Evolutionary conservation across 1,139 yeast genomes (phyloP).

Genomic region (Arxiozyma slooffiae): DNA sequence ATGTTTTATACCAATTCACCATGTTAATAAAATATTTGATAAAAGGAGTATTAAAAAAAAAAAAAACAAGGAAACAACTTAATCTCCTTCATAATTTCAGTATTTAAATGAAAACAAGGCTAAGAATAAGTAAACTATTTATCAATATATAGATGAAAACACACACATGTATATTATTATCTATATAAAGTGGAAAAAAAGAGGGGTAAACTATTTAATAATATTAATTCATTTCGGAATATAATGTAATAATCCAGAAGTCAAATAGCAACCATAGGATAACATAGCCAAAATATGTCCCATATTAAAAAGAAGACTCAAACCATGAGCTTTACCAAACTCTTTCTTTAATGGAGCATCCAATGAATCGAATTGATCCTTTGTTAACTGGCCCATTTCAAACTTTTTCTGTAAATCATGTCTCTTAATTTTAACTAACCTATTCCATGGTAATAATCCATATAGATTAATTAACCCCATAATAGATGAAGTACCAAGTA

Average conservation of each 20-base stretch:
- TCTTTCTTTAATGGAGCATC: conserved; percentile 45
- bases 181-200: not conserved
- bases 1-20: not conserved
- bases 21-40: too few relatives aligned
- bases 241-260: conserved; percentile 34
- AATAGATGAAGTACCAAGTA: conserved; percentile 47
- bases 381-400: conserved; percentile 13
- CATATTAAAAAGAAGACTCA: conserved; percentile 56
- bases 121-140: too few relatives aligned
- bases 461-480: conserved; percentile 57
- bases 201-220: not conserved
- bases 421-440: conserved; percentile 21
- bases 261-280: conserved; percentile 58
- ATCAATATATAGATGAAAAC: not conserved
- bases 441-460: conserved; percentile 56
- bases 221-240: conserved; percentile 22
- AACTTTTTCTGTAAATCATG: not conserved
- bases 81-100: too few relatives aligned
- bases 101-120: too few relatives aligned
- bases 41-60: not conserved
- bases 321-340: conserved; percentile 63
- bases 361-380: conserved; percentile 33
- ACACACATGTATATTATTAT: not conserved
- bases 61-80: too few relatives aligned
- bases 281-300: conserved; percentile 51